These are phyloP conservation scores for Pythium folliculosum DNA, from an alignment of 352 stramenopile genomes.

Conservation along the genomic window DNA sequence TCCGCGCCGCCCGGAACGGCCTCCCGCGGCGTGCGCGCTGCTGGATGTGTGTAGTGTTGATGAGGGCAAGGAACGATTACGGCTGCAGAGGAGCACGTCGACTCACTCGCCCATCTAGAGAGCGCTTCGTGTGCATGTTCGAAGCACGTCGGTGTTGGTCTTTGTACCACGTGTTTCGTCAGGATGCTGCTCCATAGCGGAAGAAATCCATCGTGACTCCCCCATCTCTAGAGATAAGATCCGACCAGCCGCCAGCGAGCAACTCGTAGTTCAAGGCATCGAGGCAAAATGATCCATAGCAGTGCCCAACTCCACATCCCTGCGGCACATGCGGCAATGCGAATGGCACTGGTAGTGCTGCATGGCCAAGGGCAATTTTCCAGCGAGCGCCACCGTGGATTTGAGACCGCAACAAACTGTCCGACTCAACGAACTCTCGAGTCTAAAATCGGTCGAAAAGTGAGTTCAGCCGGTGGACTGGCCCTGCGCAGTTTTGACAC, in stretches of 20 bases:
- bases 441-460: slow-evolving; percentile 20
- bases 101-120: background rate
- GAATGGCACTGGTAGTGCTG: background rate
- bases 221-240: background rate
- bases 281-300: slow-evolving; percentile 3
- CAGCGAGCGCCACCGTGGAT: background rate
- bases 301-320: background rate
- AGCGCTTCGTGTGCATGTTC: background rate
- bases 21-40: background rate
- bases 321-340: background rate
- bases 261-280: background rate
- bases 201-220: slow-evolving; percentile 1
- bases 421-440: background rate
- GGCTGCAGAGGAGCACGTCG: background rate
- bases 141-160: background rate
- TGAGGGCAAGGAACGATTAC: background rate
- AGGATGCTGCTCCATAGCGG: background rate
- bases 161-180: background rate
- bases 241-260: background rate
- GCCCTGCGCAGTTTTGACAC: slow-evolving; percentile 31
- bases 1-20: background rate
- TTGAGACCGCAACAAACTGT: slow-evolving; percentile 1
- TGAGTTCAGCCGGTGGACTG: slow-evolving; percentile 30
- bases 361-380: too few species aligned
- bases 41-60: background rate